Evolutionary conservation across 352 stramenopile genomes (phyloP).

Genomic region (Pythium angustatum): DNA sequence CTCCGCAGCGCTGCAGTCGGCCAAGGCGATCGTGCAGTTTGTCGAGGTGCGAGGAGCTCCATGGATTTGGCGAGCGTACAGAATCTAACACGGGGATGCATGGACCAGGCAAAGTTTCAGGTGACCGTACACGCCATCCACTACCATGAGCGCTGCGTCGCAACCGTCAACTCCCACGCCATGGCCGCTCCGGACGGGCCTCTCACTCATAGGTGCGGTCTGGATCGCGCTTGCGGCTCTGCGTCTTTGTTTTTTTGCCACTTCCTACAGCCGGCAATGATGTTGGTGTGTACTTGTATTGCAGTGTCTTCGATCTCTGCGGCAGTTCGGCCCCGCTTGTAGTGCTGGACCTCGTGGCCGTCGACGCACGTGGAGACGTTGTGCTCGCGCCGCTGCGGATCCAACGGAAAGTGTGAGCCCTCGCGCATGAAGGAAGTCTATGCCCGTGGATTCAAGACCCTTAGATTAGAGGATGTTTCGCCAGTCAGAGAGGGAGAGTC

Average conservation of each 20-base stretch:
- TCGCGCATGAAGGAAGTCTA: no score
- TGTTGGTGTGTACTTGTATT: not conserved
- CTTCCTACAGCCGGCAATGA: no score
- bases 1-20: conserved; percentile 27
- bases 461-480: no score
- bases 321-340: conserved; percentile 24
- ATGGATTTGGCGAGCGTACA: not conserved
- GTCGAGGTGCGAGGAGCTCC: conserved; percentile 32
- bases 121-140: conserved; percentile 6
- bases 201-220: conserved; percentile 7
- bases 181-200: not conserved
- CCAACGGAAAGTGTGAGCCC: not conserved
- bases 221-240: no score
- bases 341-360: conserved; percentile 33
- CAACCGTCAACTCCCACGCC: not conserved
- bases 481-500: no score
- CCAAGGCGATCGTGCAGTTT: conserved; percentile 31
- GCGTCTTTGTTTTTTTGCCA: no score
- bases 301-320: conserved; percentile 11
- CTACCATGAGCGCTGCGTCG: conserved; percentile 1
- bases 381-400: conserved; percentile 36
- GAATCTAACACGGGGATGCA: not conserved
- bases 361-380: conserved; percentile 37
- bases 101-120: conserved; percentile 11
- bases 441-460: no score